Percentiles rank a stretch among this genome's conserved stretches.
Conservation (phyloP, 202 grass and related monocot species). For the Brachypodium distachyon region DNA sequence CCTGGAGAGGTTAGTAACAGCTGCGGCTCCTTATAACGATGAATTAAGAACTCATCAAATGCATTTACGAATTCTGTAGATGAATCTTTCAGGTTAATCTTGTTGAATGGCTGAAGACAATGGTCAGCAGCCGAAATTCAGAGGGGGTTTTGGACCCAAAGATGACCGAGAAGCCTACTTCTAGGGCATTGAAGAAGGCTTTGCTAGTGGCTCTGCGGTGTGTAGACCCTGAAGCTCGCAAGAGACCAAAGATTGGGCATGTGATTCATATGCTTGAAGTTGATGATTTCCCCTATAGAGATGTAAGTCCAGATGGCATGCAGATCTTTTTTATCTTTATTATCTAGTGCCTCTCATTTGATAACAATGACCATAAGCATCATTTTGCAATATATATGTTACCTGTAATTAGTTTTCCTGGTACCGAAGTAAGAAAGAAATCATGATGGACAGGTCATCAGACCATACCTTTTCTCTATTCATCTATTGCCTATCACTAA, state of each 20-base stretch:
- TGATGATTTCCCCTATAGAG: conserved; percentile 95
- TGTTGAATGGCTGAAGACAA: conserved; percentile 92
- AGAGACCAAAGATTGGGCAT: conserved; percentile 90
- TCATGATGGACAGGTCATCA: not conserved
- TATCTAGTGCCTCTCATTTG: not conserved
- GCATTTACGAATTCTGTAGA: conserved; percentile 17
- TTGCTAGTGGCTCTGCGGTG: conserved; percentile 83
- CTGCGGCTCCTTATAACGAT: not conserved
- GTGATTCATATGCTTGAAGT: conserved; percentile 98
- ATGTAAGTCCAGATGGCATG: conserved; percentile 44
- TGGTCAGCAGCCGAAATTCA: conserved; percentile 83
- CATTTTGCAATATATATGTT: not conserved
- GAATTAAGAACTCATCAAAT: not conserved
- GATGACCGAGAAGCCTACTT: conserved; percentile 77
- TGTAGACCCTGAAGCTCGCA: conserved; percentile 84
- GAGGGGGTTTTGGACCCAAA: conserved; percentile 92
- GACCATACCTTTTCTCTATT: not conserved
- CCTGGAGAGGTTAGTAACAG: conserved; percentile 70
- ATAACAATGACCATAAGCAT: not conserved
- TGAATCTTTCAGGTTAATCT: conserved; percentile 71
- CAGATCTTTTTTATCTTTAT: not conserved
- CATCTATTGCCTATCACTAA: not conserved
- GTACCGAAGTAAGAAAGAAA: not conserved
- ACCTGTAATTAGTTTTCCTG: not conserved
- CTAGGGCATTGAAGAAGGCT: conserved; percentile 73